phyloP scores from a whole-genome alignment of 257 asterid genomes.

The Eucommia ulmoides region DNA sequence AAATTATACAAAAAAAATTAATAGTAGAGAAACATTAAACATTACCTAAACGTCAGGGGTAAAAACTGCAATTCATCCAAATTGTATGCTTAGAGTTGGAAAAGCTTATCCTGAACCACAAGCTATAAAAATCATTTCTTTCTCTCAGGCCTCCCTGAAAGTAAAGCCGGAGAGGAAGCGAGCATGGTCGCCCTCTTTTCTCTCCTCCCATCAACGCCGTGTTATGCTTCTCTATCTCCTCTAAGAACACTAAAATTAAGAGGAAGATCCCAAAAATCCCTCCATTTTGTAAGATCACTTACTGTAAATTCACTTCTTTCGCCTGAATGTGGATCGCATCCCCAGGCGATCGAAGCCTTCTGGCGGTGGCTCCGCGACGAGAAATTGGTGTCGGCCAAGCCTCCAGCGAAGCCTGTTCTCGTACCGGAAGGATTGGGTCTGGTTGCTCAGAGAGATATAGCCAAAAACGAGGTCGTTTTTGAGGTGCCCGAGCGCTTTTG shows the following conservation, averaged over 20 bases:
- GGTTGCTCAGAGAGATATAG: constrained; percentile 59
- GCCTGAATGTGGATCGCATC: constrained; percentile 41
- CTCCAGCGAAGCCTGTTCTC: constrained; percentile 71
- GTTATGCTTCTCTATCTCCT: constrained; percentile 12
- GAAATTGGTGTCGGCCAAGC: constrained; percentile 62
- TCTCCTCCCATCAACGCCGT: constrained; percentile 21
- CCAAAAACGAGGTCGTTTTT: constrained; percentile 64
- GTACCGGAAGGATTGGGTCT: constrained; percentile 90
- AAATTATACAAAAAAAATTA: no score
- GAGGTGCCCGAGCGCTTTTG: constrained; percentile 82
- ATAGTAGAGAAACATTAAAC: no score
- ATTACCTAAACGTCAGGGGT: no score
- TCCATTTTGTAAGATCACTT: constrained; percentile 21
- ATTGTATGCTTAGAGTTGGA: no score
- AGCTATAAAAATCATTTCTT: no score
- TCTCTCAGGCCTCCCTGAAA: no score
- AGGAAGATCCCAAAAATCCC: constrained; percentile 16
- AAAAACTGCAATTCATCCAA: no score
- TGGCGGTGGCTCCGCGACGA: constrained; percentile 93
- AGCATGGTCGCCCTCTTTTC: constrained; percentile 36
- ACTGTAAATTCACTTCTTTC: constrained; percentile 26
- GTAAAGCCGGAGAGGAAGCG: not conserved
- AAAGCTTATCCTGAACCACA: no score
- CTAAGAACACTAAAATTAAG: constrained; percentile 11
- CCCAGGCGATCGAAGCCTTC: constrained; percentile 47